These are phyloP conservation scores for Eucalyptus coolabah DNA, from an alignment of 345 rosid species.

Conservation along the genomic window DNA sequence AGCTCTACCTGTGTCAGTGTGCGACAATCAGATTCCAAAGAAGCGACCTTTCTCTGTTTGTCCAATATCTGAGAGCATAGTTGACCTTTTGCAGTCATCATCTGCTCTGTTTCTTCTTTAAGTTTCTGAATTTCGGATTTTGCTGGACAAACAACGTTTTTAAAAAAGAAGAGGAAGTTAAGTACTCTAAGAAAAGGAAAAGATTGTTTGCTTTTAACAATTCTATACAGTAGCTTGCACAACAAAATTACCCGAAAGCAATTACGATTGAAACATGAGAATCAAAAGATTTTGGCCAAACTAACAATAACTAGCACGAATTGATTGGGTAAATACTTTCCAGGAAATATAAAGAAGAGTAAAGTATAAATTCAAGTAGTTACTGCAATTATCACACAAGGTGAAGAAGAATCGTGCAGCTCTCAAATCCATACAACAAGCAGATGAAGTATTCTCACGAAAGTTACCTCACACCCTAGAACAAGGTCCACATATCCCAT, in stretches of 20 bases:
- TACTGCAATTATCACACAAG: not conserved
- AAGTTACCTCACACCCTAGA: not conserved
- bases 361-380: not conserved
- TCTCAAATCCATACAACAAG: not conserved
- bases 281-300: not conserved
- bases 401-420: not conserved
- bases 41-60: slow-evolving; percentile 40
- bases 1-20: slow-evolving; percentile 43
- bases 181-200: not conserved
- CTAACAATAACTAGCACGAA: not conserved
- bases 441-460: not conserved
- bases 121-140: slow-evolving; percentile 29
- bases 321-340: not conserved
- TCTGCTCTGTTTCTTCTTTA: slow-evolving; percentile 37
- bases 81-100: slow-evolving; percentile 37
- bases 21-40: slow-evolving; percentile 46
- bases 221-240: not conserved
- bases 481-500: not conserved
- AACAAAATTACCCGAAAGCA: not conserved
- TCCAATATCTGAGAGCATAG: slow-evolving; percentile 46
- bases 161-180: not conserved
- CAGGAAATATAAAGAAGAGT: not conserved
- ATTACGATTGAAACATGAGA: not conserved
- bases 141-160: slow-evolving; percentile 14
- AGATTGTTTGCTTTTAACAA: not conserved